Evolutionary conservation across 768 basidiomycete genomes (phyloP), one percentile per base, ranked within the genome.

Genomic region (Fistulinella prunicolor): DNA sequence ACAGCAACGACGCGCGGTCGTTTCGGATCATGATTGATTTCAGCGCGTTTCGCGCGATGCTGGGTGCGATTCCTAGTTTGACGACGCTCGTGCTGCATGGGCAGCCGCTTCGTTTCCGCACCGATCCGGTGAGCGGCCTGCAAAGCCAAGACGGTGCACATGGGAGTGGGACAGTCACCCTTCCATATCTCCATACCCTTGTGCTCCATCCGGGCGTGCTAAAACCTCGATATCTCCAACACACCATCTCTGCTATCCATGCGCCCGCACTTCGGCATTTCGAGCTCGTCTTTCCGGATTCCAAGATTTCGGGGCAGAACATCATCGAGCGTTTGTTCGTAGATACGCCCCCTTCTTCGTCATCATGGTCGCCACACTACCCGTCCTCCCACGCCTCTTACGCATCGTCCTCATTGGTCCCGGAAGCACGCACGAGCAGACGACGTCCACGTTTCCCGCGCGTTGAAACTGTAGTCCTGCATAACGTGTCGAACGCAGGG

Each of bases 211-310:
- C 64, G 0, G 55, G 61, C 12, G 57, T 63, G 24, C 36, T 65
- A 39, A 67, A 67, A 32, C 66, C 66, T 9, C 63, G 63, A 21
- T 67, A 61, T 46, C 49, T 67, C 45, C 64, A 65, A 43, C 56
- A 65, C 21, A 60, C 61, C 16, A 50, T 65, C 20, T 56, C 66
- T 4, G 56, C 61, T 23, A 57, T 65, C 19, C 54, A 55, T 12
- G 66, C 63, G 0, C 64, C 66, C 3, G 56, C 52, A 9, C 55
- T 65, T 8, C 66, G 61, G 32, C 66, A 66, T 17, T 65, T 65
- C 21, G 66, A 65, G 29, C 66, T 65, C 9, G 54, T 68, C 32
- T 65, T 67, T 24, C 66, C 64, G 9, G 65, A 67, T 38, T 63
- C 63, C 2, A 61, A 53, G 29, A 44, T 59, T 1, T 59, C 56